Percentiles rank a stretch among this genome's conserved stretches.
These are phyloP conservation scores for Acacia acuminata DNA, from an alignment of 306 rosid species.

Conservation along the genomic window DNA sequence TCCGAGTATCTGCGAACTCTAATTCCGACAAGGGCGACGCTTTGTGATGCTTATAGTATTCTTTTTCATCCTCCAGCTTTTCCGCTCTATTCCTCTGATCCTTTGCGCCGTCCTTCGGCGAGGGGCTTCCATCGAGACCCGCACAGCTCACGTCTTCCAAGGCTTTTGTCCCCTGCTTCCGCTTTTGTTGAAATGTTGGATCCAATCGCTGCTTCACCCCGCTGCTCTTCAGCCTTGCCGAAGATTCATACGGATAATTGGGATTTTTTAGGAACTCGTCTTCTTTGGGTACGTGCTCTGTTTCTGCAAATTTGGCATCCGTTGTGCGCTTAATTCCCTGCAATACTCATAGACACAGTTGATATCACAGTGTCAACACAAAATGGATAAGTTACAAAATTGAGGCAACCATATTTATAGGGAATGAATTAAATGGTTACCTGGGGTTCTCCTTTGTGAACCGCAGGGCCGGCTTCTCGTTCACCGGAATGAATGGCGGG, in stretches of 20 bases:
- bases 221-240: conserved; percentile 48
- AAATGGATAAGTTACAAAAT: not conserved
- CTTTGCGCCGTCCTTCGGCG: conserved; percentile 29
- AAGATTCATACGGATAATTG: conserved; percentile 44
- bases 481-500: conserved; percentile 62
- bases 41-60: conserved; percentile 58
- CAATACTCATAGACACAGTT: not conserved
- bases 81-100: conserved; percentile 1
- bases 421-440: conserved; percentile 26
- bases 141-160: conserved; percentile 55
- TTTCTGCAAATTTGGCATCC: conserved; percentile 14
- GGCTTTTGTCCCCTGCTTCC: conserved; percentile 13
- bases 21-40: conserved; percentile 83
- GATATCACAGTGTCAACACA: not conserved
- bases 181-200: conserved; percentile 54
- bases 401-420: not conserved
- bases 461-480: conserved; percentile 44
- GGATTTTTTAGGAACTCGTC: conserved; percentile 31
- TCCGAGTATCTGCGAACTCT: conserved; percentile 62
- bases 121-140: conserved; percentile 66
- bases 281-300: conserved; percentile 9
- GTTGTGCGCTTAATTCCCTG: conserved; percentile 38
- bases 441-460: conserved; percentile 35
- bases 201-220: conserved; percentile 49
- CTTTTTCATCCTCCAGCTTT: conserved; percentile 38